Evolutionary conservation across 495 filamentous ascomycete genomes (phyloP).

Genomic region (Tuber magnatum): DNA sequence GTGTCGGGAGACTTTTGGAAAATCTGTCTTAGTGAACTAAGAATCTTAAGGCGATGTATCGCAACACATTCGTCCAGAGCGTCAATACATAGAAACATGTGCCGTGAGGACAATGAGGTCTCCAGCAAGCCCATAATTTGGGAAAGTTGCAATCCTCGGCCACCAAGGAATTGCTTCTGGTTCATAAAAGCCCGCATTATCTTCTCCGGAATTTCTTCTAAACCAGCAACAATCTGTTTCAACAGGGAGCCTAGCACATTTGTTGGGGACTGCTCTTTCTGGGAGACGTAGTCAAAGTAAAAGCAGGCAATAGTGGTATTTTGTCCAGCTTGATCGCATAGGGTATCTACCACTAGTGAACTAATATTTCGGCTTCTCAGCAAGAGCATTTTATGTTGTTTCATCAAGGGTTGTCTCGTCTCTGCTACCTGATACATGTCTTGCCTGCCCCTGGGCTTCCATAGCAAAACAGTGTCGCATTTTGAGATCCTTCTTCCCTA

Average conservation of each 20-base stretch:
- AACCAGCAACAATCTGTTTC: background rate
- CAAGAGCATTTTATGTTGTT: background rate
- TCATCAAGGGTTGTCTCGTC: background rate
- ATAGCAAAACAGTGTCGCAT: background rate
- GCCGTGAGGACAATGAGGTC: background rate
- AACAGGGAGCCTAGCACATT: background rate
- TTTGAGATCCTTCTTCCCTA: background rate
- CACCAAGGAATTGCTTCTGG: background rate
- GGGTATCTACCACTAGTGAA: background rate
- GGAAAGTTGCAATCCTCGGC: background rate
- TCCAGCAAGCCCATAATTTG: background rate
- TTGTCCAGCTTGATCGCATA: background rate
- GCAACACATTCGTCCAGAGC: background rate
- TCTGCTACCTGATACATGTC: background rate
- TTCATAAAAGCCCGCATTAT: background rate
- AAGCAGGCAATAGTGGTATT: background rate
- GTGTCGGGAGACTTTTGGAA: background rate
- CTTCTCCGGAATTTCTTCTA: background rate
- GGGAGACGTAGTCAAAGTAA: background rate
- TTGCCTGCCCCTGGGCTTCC: background rate
- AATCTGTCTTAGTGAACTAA: background rate
- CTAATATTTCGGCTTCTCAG: background rate
- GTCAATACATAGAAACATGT: background rate
- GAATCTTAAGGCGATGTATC: background rate
- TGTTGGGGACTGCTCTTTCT: background rate